Evolutionary conservation across 352 stramenopile species (phyloP).

Genomic region (Globisporangium heterothallicum): DNA sequence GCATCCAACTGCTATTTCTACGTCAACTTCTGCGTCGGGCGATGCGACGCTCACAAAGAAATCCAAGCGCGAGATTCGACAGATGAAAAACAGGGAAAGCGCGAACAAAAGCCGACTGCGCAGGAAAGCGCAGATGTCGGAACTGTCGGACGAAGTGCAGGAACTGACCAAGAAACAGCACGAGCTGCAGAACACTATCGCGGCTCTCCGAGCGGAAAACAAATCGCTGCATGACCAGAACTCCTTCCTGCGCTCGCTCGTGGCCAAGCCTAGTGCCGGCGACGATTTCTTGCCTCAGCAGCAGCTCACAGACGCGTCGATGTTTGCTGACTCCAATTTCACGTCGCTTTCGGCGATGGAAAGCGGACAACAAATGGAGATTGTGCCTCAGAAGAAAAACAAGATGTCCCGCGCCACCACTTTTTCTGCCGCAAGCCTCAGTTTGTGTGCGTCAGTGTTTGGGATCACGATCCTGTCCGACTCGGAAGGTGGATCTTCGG

Average conservation of each 20-base stretch:
- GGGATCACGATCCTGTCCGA: constrained; percentile 69
- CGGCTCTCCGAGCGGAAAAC: constrained; percentile 66
- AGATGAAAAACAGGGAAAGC: constrained; percentile 87
- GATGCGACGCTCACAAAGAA: constrained; percentile 41
- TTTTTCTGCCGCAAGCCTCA: constrained; percentile 53
- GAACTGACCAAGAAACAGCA: constrained; percentile 64
- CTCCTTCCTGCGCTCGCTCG: constrained; percentile 67
- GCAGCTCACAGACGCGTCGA: constrained; percentile 14
- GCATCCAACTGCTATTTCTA: constrained; percentile 2
- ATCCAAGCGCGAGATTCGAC: constrained; percentile 74
- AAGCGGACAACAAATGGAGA: constrained; percentile 18
- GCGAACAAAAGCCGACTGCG: constrained; percentile 76
- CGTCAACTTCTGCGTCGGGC: not conserved
- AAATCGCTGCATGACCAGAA: constrained; percentile 79
- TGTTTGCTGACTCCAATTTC: constrained; percentile 1
- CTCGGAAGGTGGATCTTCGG: constrained; percentile 29
- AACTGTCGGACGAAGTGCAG: constrained; percentile 52
- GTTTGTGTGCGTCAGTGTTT: constrained; percentile 70
- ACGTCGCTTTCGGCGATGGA: constrained; percentile 22
- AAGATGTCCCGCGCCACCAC: constrained; percentile 32
- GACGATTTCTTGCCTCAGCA: constrained; percentile 17
- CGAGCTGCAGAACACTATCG: constrained; percentile 62
- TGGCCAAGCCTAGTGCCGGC: constrained; percentile 21
- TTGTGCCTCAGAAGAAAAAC: constrained; percentile 30
- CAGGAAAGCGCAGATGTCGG: constrained; percentile 63